Evolutionary conservation across 129 eudicot species (phyloP).

Genomic region (Dittrichia graveolens): DNA sequence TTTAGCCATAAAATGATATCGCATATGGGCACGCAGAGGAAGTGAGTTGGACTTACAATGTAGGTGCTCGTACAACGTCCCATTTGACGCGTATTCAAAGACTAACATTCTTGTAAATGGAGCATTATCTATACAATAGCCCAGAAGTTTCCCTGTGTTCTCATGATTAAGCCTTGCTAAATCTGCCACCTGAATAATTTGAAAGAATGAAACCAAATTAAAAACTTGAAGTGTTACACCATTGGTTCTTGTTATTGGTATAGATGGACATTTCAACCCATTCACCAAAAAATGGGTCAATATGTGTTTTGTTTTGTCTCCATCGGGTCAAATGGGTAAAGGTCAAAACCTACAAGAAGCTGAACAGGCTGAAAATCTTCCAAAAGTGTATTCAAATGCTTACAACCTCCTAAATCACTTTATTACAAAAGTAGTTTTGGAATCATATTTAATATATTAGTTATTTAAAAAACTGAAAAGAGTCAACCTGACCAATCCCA

Average conservation of each 20-base stretch:
- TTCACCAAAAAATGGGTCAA: background rate
- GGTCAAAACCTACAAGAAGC: background rate
- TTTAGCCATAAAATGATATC: slow-evolving; percentile 22
- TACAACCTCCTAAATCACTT: background rate
- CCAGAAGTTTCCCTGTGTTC: slow-evolving; percentile 77
- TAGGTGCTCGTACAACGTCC: slow-evolving; percentile 91
- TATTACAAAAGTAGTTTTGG: background rate
- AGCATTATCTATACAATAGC: slow-evolving; percentile 73
- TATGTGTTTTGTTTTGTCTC: background rate
- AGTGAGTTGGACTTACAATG: slow-evolving; percentile 63
- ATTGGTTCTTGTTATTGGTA: background rate
- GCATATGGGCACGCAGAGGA: background rate
- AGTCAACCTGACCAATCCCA: background rate
- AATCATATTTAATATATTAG: background rate
- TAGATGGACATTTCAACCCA: background rate
- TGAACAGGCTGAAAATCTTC: background rate
- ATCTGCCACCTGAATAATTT: slow-evolving; percentile 72
- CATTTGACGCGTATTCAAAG: slow-evolving; percentile 96
- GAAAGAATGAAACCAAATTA: slow-evolving; percentile 6
- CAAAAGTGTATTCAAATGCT: background rate
- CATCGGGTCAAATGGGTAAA: background rate
- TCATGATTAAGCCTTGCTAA: slow-evolving; percentile 81
- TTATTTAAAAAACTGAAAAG: background rate
- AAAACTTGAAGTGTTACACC: background rate
- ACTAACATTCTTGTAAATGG: slow-evolving; percentile 98